phyloP scores from a whole-genome alignment of 495 filamentous ascomycete species.

The Diplogelasinospora grovesii region DNA sequence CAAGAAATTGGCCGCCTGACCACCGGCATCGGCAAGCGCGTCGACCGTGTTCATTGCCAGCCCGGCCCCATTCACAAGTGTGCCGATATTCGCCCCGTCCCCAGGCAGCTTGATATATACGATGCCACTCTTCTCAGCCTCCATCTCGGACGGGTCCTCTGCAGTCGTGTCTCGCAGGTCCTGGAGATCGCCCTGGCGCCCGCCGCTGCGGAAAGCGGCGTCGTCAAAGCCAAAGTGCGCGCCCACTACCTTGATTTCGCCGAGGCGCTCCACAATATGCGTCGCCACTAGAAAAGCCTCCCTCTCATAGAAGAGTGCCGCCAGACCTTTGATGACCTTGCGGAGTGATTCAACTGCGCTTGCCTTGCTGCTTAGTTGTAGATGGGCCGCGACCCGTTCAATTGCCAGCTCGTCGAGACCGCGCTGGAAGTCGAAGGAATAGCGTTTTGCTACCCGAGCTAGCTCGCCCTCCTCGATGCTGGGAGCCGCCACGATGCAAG shows the following conservation, averaged over 20 bases:
- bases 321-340: conserved; percentile 46
- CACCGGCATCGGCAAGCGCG: conserved; percentile 59
- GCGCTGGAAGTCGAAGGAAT: conserved; percentile 55
- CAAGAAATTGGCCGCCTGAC: conserved; percentile 71
- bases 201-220: conserved; percentile 60
- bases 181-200: conserved; percentile 61
- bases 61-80: conserved; percentile 80
- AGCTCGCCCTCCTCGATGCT: conserved; percentile 26
- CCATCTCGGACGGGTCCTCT: conserved; percentile 53
- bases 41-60: conserved; percentile 92
- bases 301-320: conserved; percentile 56
- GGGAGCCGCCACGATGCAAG: conserved; percentile 61
- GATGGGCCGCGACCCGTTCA: conserved; percentile 25
- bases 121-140: conserved; percentile 65
- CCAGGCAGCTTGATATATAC: conserved; percentile 58
- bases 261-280: conserved; percentile 33
- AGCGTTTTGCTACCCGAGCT: conserved; percentile 38
- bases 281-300: conserved; percentile 61
- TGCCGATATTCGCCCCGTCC: conserved; percentile 54
- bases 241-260: conserved; percentile 40
- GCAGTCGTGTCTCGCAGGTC: conserved; percentile 42
- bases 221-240: conserved; percentile 66
- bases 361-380: conserved; percentile 15
- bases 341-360: conserved; percentile 32
- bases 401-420: conserved; percentile 47